These are phyloP conservation scores for Massariosphaeria phaeospora DNA, from an alignment of 495 filamentous ascomycete genomes.

Conservation along the genomic window DNA sequence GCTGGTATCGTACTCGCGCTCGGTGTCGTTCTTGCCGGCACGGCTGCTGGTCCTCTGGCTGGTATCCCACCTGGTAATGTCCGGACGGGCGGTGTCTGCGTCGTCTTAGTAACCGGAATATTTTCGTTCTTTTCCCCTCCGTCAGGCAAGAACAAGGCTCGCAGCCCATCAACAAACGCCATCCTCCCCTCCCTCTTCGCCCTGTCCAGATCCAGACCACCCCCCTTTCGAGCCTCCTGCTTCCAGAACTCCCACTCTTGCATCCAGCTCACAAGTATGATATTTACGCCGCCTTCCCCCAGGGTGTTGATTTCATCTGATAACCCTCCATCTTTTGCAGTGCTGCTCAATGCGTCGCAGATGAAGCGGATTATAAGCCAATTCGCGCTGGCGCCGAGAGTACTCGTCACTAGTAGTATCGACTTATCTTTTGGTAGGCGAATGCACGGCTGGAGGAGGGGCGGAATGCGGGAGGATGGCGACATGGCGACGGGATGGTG, in stretches of 20 bases:
- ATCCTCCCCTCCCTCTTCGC: constrained; percentile 54
- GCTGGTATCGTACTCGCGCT: not conserved
- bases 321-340: not conserved
- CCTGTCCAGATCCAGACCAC: constrained; percentile 64
- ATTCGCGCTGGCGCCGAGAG: constrained; percentile 40
- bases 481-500: constrained; percentile 16
- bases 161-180: constrained; percentile 69
- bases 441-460: constrained; percentile 64
- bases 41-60: not conserved
- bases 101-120: not conserved
- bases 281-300: constrained; percentile 35
- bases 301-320: not conserved
- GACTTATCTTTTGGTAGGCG: constrained; percentile 45
- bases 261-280: constrained; percentile 77
- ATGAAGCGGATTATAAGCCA: constrained; percentile 48
- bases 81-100: not conserved
- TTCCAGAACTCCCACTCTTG: constrained; percentile 73
- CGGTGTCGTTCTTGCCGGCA: not conserved
- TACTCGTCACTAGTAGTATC: constrained; percentile 65
- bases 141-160: constrained; percentile 48
- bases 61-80: constrained; percentile 1
- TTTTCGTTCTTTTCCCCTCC: not conserved
- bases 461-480: constrained; percentile 49
- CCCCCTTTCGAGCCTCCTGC: constrained; percentile 30
- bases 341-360: constrained; percentile 47